phyloP scores from a whole-genome alignment of 192 early-diverging fungal species.

The Physocladia obscura region DNA sequence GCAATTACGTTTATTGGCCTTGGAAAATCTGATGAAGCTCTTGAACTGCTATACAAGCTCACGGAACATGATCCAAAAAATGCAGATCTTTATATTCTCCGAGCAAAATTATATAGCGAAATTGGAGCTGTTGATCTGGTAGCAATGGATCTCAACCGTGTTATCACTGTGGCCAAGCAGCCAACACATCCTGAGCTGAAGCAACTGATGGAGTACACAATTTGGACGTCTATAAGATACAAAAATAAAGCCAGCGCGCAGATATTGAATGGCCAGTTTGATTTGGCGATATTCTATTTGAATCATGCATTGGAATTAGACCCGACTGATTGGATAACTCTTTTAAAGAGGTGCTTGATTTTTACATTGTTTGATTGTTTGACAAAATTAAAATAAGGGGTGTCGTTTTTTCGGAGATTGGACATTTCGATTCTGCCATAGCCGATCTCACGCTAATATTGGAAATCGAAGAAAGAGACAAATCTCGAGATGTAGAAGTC shows the following conservation, averaged over 20 bases:
- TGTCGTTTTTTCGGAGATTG: constrained; percentile 42
- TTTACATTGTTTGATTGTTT: not conserved
- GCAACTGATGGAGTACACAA: constrained; percentile 33
- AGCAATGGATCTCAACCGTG: constrained; percentile 40
- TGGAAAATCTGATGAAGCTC: constrained; percentile 32
- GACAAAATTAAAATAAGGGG: constrained; percentile 31
- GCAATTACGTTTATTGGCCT: constrained; percentile 37
- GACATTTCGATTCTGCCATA: constrained; percentile 47
- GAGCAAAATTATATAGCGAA: constrained; percentile 47
- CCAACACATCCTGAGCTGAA: constrained; percentile 45
- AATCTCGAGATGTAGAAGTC: constrained; percentile 40
- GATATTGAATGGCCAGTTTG: constrained; percentile 41
- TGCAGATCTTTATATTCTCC: constrained; percentile 44
- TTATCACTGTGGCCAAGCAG: constrained; percentile 25
- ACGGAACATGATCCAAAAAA: constrained; percentile 29
- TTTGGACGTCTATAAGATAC: constrained; percentile 37
- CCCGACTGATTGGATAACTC: constrained; percentile 41
- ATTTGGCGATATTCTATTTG: constrained; percentile 41
- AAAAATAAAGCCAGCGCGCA: constrained; percentile 51
- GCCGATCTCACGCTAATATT: constrained; percentile 43
- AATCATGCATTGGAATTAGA: constrained; percentile 55
- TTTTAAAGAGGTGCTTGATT: constrained; percentile 37
- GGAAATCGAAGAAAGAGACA: constrained; percentile 16
- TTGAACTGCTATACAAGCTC: constrained; percentile 40
- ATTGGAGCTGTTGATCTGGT: constrained; percentile 39